Evolutionary conservation across 2,329 filamentous ascomycete genomes (phyloP), one percentile per base, ranked within the genome.

Genomic region (Neocatenulostroma microsporum): DNA sequence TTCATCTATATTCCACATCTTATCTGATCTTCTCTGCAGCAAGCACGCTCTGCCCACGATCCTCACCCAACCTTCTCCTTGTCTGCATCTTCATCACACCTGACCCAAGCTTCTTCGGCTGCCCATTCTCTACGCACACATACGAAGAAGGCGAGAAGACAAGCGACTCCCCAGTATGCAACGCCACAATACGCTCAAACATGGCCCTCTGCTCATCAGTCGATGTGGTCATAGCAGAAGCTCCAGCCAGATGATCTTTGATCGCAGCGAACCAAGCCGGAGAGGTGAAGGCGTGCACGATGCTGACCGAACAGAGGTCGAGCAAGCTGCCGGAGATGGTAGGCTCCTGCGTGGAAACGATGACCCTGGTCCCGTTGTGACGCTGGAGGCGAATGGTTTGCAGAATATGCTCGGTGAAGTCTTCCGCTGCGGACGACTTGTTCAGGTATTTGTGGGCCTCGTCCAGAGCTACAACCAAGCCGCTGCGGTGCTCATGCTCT

Each of bases 371-470:
- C 1, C 71, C 82, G 1, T 78, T 60, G 51, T 89, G 84, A 0
- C 82, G 76, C 56, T 89, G 82, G 13, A 80, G 66, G 0, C 83
- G 73, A 45, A 89, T 80, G 0, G 74, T 72, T 0, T 68, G 64
- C 0, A 84, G 63, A 0, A 88, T 63, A 0, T 68, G 67, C 5
- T 80, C 67, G 0, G 80, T 86, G 19, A 88, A 67, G 0, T 62
- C 63, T 2, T 62, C 55, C 1, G 74, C 72, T 26, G 79, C 76
- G 0, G 66, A 56, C 0, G 71, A 70, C 1, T 66, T 63, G 10
- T 69, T 73, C 70, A 85, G 77, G 53, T 79, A 85, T 49, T 87
- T 87, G 54, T 91, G 84, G 0, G 84, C 84, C 53, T 89, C 82
- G 44, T 89, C 83, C 0, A 88, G 63, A 0, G 80, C 81, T 11